phyloP scores from a whole-genome alignment of 768 basidiomycete species.

The Leccinellum luteum region DNA sequence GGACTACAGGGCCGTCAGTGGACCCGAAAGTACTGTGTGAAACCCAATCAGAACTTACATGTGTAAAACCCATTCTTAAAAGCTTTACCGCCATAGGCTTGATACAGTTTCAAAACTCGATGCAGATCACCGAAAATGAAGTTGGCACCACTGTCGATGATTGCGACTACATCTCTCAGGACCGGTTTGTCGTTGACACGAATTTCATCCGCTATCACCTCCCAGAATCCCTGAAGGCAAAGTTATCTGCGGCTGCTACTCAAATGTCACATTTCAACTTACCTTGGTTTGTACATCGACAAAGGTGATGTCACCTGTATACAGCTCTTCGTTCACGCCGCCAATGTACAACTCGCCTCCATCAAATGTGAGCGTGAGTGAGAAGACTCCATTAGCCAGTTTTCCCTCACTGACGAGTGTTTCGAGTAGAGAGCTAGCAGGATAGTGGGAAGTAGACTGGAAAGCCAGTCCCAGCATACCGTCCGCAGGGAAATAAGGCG shows the following conservation, averaged over 20 bases:
- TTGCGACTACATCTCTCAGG: background rate
- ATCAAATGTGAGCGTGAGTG: background rate
- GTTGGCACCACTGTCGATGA: background rate
- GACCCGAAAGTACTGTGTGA: background rate
- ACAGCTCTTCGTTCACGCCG: background rate
- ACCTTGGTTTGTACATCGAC: background rate
- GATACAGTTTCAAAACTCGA: background rate
- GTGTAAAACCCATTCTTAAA: background rate
- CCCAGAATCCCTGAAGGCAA: background rate
- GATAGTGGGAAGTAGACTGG: background rate
- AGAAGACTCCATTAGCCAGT: background rate
- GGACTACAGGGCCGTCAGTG: background rate
- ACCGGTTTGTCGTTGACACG: background rate
- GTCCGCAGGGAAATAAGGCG: accelerated
- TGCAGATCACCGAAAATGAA: background rate
- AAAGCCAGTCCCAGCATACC: background rate
- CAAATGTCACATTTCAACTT: background rate
- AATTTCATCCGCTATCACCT: background rate
- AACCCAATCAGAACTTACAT: background rate
- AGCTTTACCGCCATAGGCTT: background rate
- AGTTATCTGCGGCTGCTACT: background rate
- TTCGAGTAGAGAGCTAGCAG: background rate
- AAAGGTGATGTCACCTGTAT: background rate
- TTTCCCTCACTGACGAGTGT: background rate
- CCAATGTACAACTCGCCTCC: background rate